Evolutionary conservation across 2,329 filamentous ascomycete genomes (phyloP).

Genomic region (Fusarium sp.): DNA sequence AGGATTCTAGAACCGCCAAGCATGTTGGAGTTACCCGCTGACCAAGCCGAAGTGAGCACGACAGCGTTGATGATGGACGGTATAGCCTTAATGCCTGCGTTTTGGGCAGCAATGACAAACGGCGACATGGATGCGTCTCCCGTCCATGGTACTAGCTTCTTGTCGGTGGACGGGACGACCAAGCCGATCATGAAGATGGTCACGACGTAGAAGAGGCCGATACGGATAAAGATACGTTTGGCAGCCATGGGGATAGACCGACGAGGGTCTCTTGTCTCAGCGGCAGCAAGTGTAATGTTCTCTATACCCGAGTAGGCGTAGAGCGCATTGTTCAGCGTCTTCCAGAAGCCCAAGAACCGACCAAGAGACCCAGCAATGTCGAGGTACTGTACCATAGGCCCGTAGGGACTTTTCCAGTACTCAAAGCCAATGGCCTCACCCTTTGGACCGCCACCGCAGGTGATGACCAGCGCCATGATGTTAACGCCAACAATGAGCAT

Average conservation of each 20-base stretch:
- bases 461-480: slow-evolving; percentile 4
- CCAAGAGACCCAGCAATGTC: background rate
- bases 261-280: slow-evolving; percentile 8
- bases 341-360: slow-evolving; percentile 2
- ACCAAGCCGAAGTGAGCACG: slow-evolving; percentile 13
- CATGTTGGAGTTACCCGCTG: slow-evolving; percentile 8
- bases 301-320: slow-evolving; percentile 14
- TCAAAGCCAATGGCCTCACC: slow-evolving; percentile 5
- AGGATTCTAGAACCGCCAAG: slow-evolving; percentile 9
- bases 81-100: slow-evolving; percentile 11
- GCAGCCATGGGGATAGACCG: slow-evolving; percentile 10
- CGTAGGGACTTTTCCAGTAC: slow-evolving; percentile 1
- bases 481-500: slow-evolving; percentile 14
- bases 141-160: slow-evolving; percentile 4
- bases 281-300: slow-evolving; percentile 4
- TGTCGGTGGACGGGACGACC: slow-evolving; percentile 7
- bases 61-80: slow-evolving; percentile 12
- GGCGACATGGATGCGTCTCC: slow-evolving; percentile 8
- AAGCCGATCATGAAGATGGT: slow-evolving; percentile 17
- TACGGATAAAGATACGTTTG: background rate
- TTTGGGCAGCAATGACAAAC: slow-evolving; percentile 4
- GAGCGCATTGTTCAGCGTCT: slow-evolving; percentile 5
- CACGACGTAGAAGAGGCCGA: slow-evolving; percentile 9
- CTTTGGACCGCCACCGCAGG: slow-evolving; percentile 6
- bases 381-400: slow-evolving; percentile 13